Evolutionary conservation across 2,329 filamentous ascomycete genomes (phyloP).

Genomic region (Leptodontidium sp.): DNA sequence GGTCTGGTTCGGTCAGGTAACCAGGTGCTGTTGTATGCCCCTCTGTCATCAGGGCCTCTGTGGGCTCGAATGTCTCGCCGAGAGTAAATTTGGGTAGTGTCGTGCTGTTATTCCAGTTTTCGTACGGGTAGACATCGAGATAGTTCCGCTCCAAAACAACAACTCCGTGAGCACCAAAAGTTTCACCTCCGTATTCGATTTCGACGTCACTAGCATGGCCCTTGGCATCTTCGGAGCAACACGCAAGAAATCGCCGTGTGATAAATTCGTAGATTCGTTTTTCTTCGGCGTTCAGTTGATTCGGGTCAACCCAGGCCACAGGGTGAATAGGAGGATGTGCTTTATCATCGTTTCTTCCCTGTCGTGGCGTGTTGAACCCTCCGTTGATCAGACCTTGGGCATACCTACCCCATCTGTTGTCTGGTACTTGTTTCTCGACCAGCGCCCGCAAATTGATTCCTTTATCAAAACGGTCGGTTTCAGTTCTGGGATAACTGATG

Average conservation of each 20-base stretch:
- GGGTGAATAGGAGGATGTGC: slow-evolving; percentile 98
- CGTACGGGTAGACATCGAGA: slow-evolving; percentile 93
- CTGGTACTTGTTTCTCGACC: slow-evolving; percentile 83
- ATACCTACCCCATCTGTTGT: slow-evolving; percentile 80
- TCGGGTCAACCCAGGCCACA: slow-evolving; percentile 78
- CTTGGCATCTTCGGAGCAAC: slow-evolving; percentile 92
- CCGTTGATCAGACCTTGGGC: slow-evolving; percentile 79
- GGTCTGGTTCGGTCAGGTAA: slow-evolving; percentile 92
- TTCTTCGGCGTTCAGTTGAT: slow-evolving; percentile 70
- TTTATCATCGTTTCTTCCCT: slow-evolving; percentile 91
- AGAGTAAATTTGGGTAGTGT: slow-evolving; percentile 81
- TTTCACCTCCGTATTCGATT: slow-evolving; percentile 83
- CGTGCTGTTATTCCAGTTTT: slow-evolving; percentile 91
- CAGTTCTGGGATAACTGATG: slow-evolving; percentile 96
- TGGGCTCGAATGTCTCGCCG: slow-evolving; percentile 86
- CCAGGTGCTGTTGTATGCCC: slow-evolving; percentile 87
- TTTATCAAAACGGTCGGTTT: slow-evolving; percentile 94
- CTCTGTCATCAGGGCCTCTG: slow-evolving; percentile 87
- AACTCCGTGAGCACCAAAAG: slow-evolving; percentile 83
- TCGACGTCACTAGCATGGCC: slow-evolving; percentile 89
- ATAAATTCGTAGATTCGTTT: slow-evolving; percentile 91
- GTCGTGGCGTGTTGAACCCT: slow-evolving; percentile 80
- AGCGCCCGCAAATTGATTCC: slow-evolving; percentile 84
- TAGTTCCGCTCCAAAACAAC: slow-evolving; percentile 91
- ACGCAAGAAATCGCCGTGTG: slow-evolving; percentile 88